Evolutionary conservation across 768 basidiomycete genomes (phyloP).

Genomic region (Xerocomellus dryophilus): DNA sequence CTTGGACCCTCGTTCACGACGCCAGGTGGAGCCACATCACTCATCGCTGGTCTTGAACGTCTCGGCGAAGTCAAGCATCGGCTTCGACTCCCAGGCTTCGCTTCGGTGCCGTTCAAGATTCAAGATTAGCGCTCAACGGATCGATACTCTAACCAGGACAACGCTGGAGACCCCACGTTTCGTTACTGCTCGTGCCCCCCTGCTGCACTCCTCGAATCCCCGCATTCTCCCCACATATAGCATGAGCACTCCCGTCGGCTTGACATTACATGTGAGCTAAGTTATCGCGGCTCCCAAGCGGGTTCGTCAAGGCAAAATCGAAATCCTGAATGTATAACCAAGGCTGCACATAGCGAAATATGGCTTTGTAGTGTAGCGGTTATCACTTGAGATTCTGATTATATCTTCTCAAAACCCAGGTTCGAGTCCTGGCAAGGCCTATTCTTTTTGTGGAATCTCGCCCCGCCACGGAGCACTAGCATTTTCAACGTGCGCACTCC

Average conservation of each 20-base stretch:
- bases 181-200: no score
- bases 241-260: neutral
- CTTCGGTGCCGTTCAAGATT: neutral
- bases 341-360: neutral
- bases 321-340: no score
- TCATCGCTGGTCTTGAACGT: neutral
- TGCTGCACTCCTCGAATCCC: no score
- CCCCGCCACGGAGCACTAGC: no score
- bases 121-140: neutral
- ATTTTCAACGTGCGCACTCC: no score
- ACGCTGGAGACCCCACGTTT: no score
- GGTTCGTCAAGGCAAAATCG: no score
- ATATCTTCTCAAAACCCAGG: constrained; percentile 31
- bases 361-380: constrained; percentile 39
- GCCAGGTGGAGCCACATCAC: neutral
- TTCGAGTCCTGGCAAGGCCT: constrained; percentile 33
- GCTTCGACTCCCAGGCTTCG: neutral
- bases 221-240: no score
- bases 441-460: constrained; percentile 7
- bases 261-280: neutral
- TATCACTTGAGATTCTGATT: constrained; percentile 40
- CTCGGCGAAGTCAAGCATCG: neutral
- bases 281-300: no score
- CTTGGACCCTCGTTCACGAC: neutral
- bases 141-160: no score